Evolutionary conservation across 2,329 filamentous ascomycete species (phyloP), one percentile per base, ranked within the genome.

Genomic region (Alternaria conjuncta): DNA sequence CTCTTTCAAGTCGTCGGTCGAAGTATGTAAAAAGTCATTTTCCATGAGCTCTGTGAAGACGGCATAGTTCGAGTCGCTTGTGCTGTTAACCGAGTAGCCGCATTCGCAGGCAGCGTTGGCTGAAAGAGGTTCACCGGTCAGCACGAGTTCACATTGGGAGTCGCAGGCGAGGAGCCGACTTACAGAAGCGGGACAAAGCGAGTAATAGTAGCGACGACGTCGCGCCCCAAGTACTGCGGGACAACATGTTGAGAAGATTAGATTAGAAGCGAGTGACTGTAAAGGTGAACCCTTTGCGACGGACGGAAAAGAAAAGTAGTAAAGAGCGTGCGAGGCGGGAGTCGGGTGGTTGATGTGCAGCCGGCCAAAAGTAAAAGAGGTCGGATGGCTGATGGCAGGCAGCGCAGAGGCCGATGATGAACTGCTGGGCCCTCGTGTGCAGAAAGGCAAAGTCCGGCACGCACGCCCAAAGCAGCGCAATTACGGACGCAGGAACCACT

Each of bases 31-130:
- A 74, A 94, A 94, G 79, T 94, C 89, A 20, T 90, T 90, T 74
- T 94, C 91, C 55, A 92, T 79, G 11, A 89, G 75, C 63, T 94
- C 88, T 3, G 90, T 92, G 76, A 92, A 94, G 56, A 91, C 74
- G 44, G 83, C 79, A 50, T 78, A 72, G 7, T 71, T 61, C 5
- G 75, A 68, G 26, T 80, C 79, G 49, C 79, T 73, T n/a, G 82
- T 83, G 43, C 83, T 79, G 64, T 82, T 82, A 47, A 89, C 79
- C 4, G 85, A 85, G 77, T 93, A 94, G 55, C 92, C 92, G 75
- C 92, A 95, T 71, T 91, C 87, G 80, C 92, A 94, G 65, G 85
- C 83, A 6, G 85, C 84, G 45, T 71, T 69, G 45, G 74, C 80
- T 81, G 62, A 23, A 61, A 5, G 26, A 41, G 58, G 55, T 51